Percentiles rank a stretch among this genome's conserved stretches.
phyloP scores from a whole-genome alignment of 2,329 filamentous ascomycete species.

The Aspergillus arachidicola region DNA sequence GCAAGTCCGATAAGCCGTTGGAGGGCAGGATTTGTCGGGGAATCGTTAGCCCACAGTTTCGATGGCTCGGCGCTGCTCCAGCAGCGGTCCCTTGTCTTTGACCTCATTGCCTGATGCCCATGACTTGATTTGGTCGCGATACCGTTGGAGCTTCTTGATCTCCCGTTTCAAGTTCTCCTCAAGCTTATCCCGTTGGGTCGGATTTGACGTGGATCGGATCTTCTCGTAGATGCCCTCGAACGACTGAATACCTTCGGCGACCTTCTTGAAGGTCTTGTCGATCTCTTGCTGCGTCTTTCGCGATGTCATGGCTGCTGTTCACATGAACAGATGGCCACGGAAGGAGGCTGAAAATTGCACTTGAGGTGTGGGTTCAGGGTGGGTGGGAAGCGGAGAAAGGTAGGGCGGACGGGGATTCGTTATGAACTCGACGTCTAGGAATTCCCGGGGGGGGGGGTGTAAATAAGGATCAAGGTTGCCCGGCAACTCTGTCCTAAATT shows the following conservation, averaged over 20 bases:
- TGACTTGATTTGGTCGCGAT: constrained; percentile 98
- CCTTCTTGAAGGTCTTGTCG: constrained; percentile 99
- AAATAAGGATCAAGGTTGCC: constrained; percentile 3
- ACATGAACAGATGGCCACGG: constrained; percentile 27
- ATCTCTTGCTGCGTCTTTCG: constrained; percentile 98
- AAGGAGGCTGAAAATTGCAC: constrained; percentile 5
- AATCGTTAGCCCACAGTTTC: constrained; percentile 70
- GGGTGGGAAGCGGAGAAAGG: constrained; percentile 3
- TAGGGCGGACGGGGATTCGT: not conserved
- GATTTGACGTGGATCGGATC: constrained; percentile 88
- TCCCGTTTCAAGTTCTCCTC: constrained; percentile 98
- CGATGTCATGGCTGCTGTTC: constrained; percentile 71
- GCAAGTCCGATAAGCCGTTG: constrained; percentile 8
- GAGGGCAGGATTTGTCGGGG: constrained; percentile 12
- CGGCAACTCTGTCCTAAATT: not conserved
- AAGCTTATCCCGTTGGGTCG: constrained; percentile 95
- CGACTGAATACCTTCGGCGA: constrained; percentile 84
- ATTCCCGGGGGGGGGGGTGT: not conserved
- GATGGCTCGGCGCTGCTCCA: constrained; percentile 94
- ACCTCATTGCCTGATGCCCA: constrained; percentile 98
- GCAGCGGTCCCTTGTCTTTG: constrained; percentile 95
- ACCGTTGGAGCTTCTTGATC: constrained; percentile 98
- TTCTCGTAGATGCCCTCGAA: constrained; percentile 98
- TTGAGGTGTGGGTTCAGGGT: constrained; percentile 1
- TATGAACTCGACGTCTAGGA: not conserved